Evolutionary conservation across 139 green algal genomes (phyloP).

Genomic region (Spirogloea muscicola): DNA sequence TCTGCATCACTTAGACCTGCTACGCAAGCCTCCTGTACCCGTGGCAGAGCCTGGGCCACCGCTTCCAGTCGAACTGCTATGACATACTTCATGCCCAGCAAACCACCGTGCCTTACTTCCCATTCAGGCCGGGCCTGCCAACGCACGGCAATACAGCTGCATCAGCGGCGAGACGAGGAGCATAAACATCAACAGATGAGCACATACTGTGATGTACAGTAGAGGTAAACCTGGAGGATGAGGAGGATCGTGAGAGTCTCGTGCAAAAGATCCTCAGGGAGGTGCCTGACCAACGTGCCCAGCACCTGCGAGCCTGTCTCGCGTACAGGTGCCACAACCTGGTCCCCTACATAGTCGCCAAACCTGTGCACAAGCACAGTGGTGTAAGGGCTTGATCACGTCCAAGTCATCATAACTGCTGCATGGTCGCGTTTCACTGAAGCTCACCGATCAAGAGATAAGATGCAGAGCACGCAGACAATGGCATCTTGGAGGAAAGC

Average conservation of each 20-base stretch:
- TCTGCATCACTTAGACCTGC: constrained; percentile 69
- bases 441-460: constrained; percentile 78
- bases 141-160: too few relatives aligned
- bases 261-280: constrained; percentile 17
- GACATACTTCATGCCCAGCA: constrained; percentile 89
- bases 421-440: too few relatives aligned
- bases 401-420: too few relatives aligned
- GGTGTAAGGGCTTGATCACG: too few relatives aligned
- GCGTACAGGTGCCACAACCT: constrained; percentile 83
- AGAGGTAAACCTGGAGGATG: constrained; percentile 19
- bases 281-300: constrained; percentile 57
- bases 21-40: constrained; percentile 59
- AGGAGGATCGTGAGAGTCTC: constrained; percentile 56
- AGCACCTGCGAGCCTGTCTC: constrained; percentile 93
- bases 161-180: too few relatives aligned
- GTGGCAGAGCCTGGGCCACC: constrained; percentile 55
- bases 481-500: constrained; percentile 77
- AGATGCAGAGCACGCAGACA: constrained; percentile 78
- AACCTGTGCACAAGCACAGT: too few relatives aligned
- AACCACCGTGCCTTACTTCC: constrained; percentile 67
- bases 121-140: constrained; percentile 43
- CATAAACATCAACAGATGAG: too few relatives aligned
- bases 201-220: too few relatives aligned
- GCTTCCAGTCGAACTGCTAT: constrained; percentile 60
- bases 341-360: constrained; percentile 88